Evolutionary conservation across 495 filamentous ascomycete genomes (phyloP), one percentile per base, ranked within the genome.

Genomic region (Aspergillus haitiensis): DNA sequence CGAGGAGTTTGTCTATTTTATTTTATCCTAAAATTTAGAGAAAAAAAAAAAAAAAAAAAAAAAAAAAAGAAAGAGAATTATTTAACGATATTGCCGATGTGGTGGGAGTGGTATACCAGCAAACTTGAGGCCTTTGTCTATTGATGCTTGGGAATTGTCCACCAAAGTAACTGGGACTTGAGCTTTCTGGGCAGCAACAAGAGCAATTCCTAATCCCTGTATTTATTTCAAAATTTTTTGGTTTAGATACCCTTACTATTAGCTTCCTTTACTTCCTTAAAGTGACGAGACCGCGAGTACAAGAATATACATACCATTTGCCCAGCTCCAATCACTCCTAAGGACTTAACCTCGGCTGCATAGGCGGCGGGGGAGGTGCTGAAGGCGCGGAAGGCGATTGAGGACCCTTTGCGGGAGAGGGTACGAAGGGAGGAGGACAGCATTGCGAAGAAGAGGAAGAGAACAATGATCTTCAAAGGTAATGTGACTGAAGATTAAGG

Each of bases 321-420:
- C 15, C 95, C 95, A 49, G 93, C 94, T 59, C 95, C 95, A 65
- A 99, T 78, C 34, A 99, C 95, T 58, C 94, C 94, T 16, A 98
- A 77, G 55, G 84, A 87, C 77, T 93, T 95, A 47, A 98, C 89
- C 75, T 92, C 86, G 65, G 85, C 83, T 65, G 86, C 85, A 62
- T 75, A 72, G 47, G 78, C 63, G 44, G 67, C 67, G 36, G 70
- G 62, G n/a, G 76, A 75, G 36, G 72, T 79, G 65, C 74, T 79
- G 64, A 83, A 80, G 32, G 63, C 65, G 34, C 79, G 73, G 51
- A 58, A 64, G 61, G 71, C 72, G 53, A 67, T 70, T 56, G 64
- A 60, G 15, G 71, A 69, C 63, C 69, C 67, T 55, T 70, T 68
- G 42, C 55, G 68, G 58, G 60, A 64, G 58, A 74, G 56, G 1